A percentile compares a stretch with the other conserved stretches of the same genome.
These are phyloP conservation scores for Microdochium nivale DNA, from an alignment of 2,329 filamentous ascomycete genomes.

Conservation along the genomic window DNA sequence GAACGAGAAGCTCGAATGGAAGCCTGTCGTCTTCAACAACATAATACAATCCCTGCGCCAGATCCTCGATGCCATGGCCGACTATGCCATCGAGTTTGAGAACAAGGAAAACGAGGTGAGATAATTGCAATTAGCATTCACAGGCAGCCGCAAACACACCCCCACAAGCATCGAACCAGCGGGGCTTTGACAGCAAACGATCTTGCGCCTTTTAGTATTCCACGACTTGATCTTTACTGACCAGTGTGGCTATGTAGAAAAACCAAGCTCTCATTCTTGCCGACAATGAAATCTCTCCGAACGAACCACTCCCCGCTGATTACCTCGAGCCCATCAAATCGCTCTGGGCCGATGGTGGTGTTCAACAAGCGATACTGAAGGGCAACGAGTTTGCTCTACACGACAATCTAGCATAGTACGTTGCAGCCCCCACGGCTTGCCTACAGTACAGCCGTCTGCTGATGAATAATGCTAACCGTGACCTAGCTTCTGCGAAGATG, in stretches of 20 bases:
- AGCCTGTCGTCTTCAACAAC: slow-evolving; percentile 93
- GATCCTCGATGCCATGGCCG: slow-evolving; percentile 83
- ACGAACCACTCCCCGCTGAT: slow-evolving; percentile 70
- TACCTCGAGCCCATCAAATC: slow-evolving; percentile 75
- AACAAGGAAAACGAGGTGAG: slow-evolving; percentile 71
- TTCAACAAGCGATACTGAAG: slow-evolving; percentile 80
- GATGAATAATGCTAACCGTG: slow-evolving; percentile 12
- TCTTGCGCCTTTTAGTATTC: no score
- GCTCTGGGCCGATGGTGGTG: slow-evolving; percentile 76
- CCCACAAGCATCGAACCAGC: no score
- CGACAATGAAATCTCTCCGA: slow-evolving; percentile 73
- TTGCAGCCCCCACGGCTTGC: slow-evolving; percentile 9
- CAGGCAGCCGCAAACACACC: neutral
- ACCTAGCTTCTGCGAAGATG: slow-evolving; percentile 69
- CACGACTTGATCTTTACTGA: slow-evolving; percentile 2
- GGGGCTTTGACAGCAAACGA: no score
- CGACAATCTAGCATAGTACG: slow-evolving; percentile 90
- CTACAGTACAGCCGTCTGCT: neutral
- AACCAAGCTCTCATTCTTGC: slow-evolving; percentile 69
- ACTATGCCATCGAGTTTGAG: slow-evolving; percentile 72
- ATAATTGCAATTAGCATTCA: slow-evolving; percentile 4
- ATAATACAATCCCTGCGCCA: slow-evolving; percentile 86
- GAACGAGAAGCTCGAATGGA: slow-evolving; percentile 85
- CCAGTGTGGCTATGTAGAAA: slow-evolving; percentile 42
- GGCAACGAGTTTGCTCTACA: slow-evolving; percentile 96